Percentiles rank a stretch among this genome's conserved stretches.
These are phyloP conservation scores for Colletotrichum chlorophyti DNA, from an alignment of 2,329 filamentous ascomycete species.

Conservation along the genomic window DNA sequence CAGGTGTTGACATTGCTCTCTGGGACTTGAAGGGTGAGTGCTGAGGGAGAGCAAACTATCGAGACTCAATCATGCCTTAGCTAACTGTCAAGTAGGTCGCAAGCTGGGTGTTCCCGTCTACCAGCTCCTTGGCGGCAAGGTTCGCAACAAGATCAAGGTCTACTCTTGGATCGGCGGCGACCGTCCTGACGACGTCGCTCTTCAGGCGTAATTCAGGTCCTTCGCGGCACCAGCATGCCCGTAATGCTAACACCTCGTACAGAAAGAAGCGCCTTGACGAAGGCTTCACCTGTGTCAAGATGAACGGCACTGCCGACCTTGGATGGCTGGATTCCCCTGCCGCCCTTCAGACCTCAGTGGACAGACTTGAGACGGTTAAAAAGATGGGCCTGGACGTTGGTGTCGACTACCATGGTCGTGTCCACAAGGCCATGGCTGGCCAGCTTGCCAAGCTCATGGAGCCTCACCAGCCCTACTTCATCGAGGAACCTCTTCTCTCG, in stretches of 20 bases:
- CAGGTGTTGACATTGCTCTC: conserved; percentile 72
- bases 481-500: conserved; percentile 70
- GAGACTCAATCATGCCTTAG: neutral
- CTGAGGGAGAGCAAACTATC: too few relatives aligned
- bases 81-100: conserved; percentile 12
- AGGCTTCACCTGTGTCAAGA: conserved; percentile 67
- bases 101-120: conserved; percentile 63
- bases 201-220: conserved; percentile 49
- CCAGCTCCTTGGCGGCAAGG: conserved; percentile 70
- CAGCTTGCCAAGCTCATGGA: conserved; percentile 69
- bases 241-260: neutral
- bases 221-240: neutral
- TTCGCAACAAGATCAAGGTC: conserved; percentile 67
- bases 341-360: conserved; percentile 61
- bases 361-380: conserved; percentile 69
- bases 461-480: conserved; percentile 67
- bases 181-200: conserved; percentile 64
- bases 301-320: conserved; percentile 73
- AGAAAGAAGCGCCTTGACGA: conserved; percentile 58
- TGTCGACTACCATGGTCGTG: conserved; percentile 73
- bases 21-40: conserved; percentile 68
- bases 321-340: conserved; percentile 71
- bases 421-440: conserved; percentile 74
- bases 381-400: conserved; percentile 68
- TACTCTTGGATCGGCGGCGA: conserved; percentile 77